phyloP scores from a whole-genome alignment of 1,284 basidiomycete genomes.

The Vanrija sp. region DNA sequence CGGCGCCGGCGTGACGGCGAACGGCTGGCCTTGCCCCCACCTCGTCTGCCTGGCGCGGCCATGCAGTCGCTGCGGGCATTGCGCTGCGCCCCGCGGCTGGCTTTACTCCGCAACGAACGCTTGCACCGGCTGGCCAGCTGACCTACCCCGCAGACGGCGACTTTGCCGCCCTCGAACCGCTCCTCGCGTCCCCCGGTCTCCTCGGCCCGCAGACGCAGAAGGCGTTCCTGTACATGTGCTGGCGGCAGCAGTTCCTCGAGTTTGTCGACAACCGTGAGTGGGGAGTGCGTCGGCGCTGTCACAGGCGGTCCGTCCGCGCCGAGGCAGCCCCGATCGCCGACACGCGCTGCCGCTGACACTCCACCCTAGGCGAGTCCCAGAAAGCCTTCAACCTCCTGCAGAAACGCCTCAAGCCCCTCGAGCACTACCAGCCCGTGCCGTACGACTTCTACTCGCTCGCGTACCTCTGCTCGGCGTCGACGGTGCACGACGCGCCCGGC shows the following conservation, averaged over 20 bases:
- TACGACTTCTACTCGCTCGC: conserved; percentile 53
- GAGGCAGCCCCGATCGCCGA: conserved; percentile 13
- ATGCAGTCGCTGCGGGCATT: no score
- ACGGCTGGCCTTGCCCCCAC: no score
- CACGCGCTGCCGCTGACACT: no score
- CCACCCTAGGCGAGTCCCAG: conserved; percentile 41
- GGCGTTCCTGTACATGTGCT: conserved; percentile 50
- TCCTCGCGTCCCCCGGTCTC: conserved; percentile 45
- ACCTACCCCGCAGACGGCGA: conserved; percentile 47
- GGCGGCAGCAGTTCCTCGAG: conserved; percentile 49
- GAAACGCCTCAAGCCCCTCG: conserved; percentile 53
- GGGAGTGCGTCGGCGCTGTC: no score
- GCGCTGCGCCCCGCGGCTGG: no score
- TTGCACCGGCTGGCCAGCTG: no score
- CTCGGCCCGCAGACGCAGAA: conserved; percentile 50
- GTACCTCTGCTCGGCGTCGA: conserved; percentile 51
- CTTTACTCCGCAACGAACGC: no score
- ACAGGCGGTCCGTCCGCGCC: not conserved
- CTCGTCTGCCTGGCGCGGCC: no score
- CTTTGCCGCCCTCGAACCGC: conserved; percentile 49
- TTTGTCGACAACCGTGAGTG: conserved; percentile 52
- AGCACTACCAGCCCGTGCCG: conserved; percentile 54
- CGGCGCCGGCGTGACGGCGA: no score
- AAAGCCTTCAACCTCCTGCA: conserved; percentile 54
- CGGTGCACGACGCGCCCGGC: conserved; percentile 52